Evolutionary conservation across 495 filamentous ascomycete species (phyloP).

Genomic region (Hypoxylon fuscum): DNA sequence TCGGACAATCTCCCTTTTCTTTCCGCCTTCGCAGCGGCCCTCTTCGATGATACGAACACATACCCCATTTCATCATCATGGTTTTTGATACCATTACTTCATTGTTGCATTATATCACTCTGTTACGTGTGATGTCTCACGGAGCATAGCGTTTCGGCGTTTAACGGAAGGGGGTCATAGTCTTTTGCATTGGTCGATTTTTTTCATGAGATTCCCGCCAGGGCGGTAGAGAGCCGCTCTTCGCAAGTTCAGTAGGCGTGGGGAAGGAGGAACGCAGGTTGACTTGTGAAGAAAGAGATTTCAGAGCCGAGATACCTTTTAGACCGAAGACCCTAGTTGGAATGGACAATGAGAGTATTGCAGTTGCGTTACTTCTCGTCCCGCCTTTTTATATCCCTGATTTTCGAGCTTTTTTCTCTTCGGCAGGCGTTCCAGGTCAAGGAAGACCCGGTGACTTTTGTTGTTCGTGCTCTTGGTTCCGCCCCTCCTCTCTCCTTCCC

Average conservation of each 20-base stretch:
- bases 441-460: conserved; percentile 9
- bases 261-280: conserved; percentile 14
- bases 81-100: conserved; percentile 27
- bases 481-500: conserved; percentile 7
- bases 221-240: conserved; percentile 9
- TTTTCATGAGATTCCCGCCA: not conserved
- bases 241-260: conserved; percentile 10
- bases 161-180: conserved; percentile 29
- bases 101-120: conserved; percentile 31
- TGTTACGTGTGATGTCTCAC: conserved; percentile 29
- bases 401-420: conserved; percentile 1
- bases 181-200: conserved; percentile 29
- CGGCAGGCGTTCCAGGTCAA: conserved; percentile 30
- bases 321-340: conserved; percentile 34
- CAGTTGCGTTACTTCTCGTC: conserved; percentile 9
- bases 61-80: conserved; percentile 28
- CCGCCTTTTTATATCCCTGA: conserved; percentile 15
- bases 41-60: conserved; percentile 25
- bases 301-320: conserved; percentile 31
- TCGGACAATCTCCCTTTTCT: conserved; percentile 35
- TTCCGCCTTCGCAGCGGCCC: conserved; percentile 16
- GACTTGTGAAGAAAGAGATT: conserved; percentile 36
- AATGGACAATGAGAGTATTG: conserved; percentile 31
- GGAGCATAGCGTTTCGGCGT: conserved; percentile 45
- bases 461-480: conserved; percentile 12